These are phyloP conservation scores for Ogataea methanolica DNA, from an alignment of 805 yeast species.

Conservation along the genomic window DNA sequence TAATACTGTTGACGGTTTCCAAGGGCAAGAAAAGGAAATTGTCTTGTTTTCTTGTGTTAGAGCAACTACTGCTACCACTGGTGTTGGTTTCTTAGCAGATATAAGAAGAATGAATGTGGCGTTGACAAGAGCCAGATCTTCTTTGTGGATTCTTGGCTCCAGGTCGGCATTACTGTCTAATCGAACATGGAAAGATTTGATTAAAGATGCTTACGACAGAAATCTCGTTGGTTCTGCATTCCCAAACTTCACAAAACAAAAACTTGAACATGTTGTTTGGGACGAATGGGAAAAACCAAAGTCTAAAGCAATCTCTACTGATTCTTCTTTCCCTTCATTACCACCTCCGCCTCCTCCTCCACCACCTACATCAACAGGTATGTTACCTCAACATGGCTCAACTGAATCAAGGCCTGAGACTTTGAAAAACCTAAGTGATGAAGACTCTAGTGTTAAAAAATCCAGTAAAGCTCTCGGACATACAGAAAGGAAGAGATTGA, in stretches of 20 bases:
- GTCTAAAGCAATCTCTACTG: not conserved
- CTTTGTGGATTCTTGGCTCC: conserved; percentile 90
- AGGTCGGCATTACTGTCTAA: conserved; percentile 59
- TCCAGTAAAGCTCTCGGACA: not conserved
- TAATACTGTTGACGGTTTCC: conserved; percentile 96
- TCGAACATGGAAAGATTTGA: conserved; percentile 67
- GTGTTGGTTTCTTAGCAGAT: conserved; percentile 86
- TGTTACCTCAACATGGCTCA: not conserved
- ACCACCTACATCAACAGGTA: too few species aligned
- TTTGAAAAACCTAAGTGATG: too few species aligned
- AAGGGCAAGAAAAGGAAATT: conserved; percentile 95
- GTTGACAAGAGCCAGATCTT: conserved; percentile 84
- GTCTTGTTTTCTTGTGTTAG: conserved; percentile 94
- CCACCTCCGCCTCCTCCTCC: not conserved
- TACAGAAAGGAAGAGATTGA: not conserved
- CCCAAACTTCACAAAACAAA: conserved; percentile 23
- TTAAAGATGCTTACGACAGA: conserved; percentile 60
- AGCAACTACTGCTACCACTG: conserved; percentile 47
- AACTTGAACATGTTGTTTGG: not conserved
- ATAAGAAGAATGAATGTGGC: conserved; percentile 97
- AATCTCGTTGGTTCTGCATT: conserved; percentile 19
- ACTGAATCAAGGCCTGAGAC: too few species aligned
- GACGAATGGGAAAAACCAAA: not conserved
- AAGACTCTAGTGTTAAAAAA: too few species aligned
- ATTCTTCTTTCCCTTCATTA: not conserved